Evolutionary conservation across 2,329 filamentous ascomycete species (phyloP).

Genomic region (Cryphonectria japonica): DNA sequence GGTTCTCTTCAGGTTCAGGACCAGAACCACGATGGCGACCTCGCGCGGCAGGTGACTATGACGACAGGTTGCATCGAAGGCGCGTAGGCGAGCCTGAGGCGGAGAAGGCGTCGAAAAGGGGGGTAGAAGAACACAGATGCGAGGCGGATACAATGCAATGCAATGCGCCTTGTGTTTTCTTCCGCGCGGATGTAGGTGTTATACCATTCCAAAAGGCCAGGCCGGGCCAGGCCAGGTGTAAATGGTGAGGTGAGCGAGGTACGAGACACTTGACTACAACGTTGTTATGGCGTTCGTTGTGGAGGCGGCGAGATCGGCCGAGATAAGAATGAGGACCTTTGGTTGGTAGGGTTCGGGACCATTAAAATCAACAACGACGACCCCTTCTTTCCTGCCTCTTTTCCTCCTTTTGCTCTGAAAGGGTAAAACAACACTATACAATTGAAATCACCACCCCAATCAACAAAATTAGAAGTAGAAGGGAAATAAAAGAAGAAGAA

Average conservation of each 20-base stretch:
- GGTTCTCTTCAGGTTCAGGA: neutral
- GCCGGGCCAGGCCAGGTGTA: neutral
- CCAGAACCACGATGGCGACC: constrained; percentile 7
- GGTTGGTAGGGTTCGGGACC: neutral
- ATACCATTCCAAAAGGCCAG: neutral
- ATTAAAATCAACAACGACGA: neutral
- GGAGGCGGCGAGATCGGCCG: constrained; percentile 8
- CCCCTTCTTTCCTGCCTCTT: neutral
- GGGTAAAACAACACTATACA: neutral
- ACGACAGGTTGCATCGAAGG: constrained; percentile 7
- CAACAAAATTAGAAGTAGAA: neutral
- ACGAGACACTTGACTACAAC: neutral
- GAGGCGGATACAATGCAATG: neutral
- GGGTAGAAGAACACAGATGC: neutral
- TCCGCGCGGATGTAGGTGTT: neutral
- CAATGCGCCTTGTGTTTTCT: neutral
- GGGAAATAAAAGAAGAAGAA: neutral
- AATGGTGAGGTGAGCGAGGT: neutral
- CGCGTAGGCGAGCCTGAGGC: neutral
- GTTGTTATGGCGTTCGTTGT: constrained; percentile 1
- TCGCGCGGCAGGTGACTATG: constrained; percentile 5
- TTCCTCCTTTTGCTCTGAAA: neutral
- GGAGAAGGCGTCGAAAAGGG: neutral
- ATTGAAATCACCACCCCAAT: neutral
- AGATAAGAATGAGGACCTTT: neutral